These are phyloP conservation scores for Rhizopogon vinicolor DNA, from an alignment of 768 basidiomycete genomes.

Conservation along the genomic window DNA sequence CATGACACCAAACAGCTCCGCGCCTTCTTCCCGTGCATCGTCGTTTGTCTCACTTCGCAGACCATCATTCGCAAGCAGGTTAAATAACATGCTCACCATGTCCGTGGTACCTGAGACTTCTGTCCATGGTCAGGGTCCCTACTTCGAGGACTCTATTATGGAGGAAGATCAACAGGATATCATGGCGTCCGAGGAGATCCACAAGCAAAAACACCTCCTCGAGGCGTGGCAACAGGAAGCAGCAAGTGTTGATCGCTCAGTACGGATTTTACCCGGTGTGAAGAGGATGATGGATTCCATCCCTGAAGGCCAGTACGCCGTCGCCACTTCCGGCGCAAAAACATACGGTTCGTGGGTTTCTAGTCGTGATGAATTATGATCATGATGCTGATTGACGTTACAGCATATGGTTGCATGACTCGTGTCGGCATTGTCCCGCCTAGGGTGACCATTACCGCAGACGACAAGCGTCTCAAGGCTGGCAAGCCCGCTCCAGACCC, in stretches of 20 bases:
- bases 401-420: conserved; percentile 64
- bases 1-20: conserved; percentile 32
- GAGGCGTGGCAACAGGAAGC: conserved; percentile 57
- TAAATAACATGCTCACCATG: conserved; percentile 37
- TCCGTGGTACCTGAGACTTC: conserved; percentile 27
- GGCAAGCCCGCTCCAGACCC: conserved; percentile 63
- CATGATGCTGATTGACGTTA: neutral
- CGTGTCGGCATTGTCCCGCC: conserved; percentile 69
- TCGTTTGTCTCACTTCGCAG: conserved; percentile 38
- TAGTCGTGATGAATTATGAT: neutral
- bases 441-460: conserved; percentile 67
- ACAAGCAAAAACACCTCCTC: conserved; percentile 27
- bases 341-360: conserved; percentile 48
- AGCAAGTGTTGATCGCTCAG: conserved; percentile 52
- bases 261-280: conserved; percentile 70
- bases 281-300: conserved; percentile 59
- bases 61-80: conserved; percentile 41
- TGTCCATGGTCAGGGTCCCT: conserved; percentile 15
- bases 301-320: conserved; percentile 62
- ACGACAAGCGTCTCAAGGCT: conserved; percentile 67
- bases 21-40: conserved; percentile 38
- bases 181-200: conserved; percentile 19
- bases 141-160: conserved; percentile 24
- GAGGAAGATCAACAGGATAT: conserved; percentile 33
- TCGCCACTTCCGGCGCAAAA: conserved; percentile 71